phyloP scores from a whole-genome alignment of 148 eudicot genomes.

The Camellia japonica region DNA sequence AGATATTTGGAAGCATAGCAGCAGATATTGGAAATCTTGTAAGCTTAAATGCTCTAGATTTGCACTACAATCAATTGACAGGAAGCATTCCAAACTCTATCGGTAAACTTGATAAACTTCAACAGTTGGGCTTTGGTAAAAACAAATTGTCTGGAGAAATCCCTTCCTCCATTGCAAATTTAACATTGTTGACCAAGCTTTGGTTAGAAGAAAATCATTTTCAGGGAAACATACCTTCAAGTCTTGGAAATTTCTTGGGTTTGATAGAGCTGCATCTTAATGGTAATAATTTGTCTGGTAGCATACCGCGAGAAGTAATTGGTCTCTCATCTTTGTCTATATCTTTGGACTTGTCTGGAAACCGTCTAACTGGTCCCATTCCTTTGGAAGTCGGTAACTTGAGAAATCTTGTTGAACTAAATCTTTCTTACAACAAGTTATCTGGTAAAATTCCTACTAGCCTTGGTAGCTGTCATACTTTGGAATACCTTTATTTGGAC shows the following conservation, averaged over 20 bases:
- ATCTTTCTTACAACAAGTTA: constrained; percentile 17
- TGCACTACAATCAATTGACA: neutral
- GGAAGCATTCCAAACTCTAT: constrained; percentile 15
- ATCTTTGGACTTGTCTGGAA: neutral
- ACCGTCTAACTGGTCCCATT: constrained; percentile 1
- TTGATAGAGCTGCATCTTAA: constrained; percentile 7
- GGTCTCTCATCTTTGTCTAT: constrained; percentile 16
- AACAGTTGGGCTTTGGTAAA: neutral
- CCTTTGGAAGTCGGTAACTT: constrained; percentile 17
- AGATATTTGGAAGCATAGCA: constrained; percentile 15
- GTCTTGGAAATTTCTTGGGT: constrained; percentile 17
- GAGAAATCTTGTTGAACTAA: neutral
- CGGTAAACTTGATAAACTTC: constrained; percentile 12
- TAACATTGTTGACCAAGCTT: neutral
- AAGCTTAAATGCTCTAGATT: neutral
- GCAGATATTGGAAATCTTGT: constrained; percentile 11
- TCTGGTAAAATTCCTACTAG: constrained; percentile 8
- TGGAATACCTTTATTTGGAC: neutral
- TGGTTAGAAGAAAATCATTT: neutral
- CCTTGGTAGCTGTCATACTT: constrained; percentile 1
- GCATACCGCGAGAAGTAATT: constrained; percentile 11
- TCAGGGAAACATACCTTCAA: constrained; percentile 5
- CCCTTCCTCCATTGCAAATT: constrained; percentile 19
- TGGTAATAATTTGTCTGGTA: constrained; percentile 10
- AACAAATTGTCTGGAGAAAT: constrained; percentile 4